Evolutionary conservation across 2,329 filamentous ascomycete genomes (phyloP), one percentile per base, ranked within the genome.

Genomic region (Cladosporium sp.): DNA sequence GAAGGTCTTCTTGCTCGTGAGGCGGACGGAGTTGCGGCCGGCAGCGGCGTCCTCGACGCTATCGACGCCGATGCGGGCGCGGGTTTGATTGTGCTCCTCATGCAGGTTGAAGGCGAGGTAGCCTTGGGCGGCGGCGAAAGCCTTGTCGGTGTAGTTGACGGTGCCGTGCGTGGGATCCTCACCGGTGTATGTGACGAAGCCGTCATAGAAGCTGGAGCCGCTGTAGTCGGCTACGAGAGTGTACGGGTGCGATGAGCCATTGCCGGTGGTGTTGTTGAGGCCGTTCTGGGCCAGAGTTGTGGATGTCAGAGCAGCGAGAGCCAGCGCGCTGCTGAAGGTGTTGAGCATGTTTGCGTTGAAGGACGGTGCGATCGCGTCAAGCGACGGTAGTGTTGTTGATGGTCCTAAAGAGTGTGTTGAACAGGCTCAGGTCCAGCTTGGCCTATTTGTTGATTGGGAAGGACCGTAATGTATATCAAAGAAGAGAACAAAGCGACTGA

Each of bases 1-100:
- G 63, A 80, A 81, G 10, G 69, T 71, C 44, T 75, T 71, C 59
- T 77, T 78, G 65, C 74, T 77, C 35, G 73, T 73, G 4, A 82
- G 62, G 13, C 80, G 77, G 8, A 83, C 68, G 53, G 76, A 78
- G 13, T 73, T 70, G 3, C 79, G 71, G 50, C 75, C 75, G 5
- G 71, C 69, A 8, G 72, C 68, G 9, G 71, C 60, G 53, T 67
- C 75, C 10, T 61, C 72, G 47, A 65, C 66, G 40, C 64, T 64
- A 61, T 81, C 78, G 19, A 79, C 77, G 50, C 78, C 78, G 58
- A 80, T 73, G 53, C 76, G 76, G 17, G 76, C 73, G 9, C 68
- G 67, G 39, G 62, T 64, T 10, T 64, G 60, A 39, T 68, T 67
- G 17, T 69, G 65, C 34, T 63, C 61, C 4, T 68, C 62, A 50